Evolutionary conservation across 1,284 basidiomycete species (phyloP).

Genomic region (Tilletia caries): DNA sequence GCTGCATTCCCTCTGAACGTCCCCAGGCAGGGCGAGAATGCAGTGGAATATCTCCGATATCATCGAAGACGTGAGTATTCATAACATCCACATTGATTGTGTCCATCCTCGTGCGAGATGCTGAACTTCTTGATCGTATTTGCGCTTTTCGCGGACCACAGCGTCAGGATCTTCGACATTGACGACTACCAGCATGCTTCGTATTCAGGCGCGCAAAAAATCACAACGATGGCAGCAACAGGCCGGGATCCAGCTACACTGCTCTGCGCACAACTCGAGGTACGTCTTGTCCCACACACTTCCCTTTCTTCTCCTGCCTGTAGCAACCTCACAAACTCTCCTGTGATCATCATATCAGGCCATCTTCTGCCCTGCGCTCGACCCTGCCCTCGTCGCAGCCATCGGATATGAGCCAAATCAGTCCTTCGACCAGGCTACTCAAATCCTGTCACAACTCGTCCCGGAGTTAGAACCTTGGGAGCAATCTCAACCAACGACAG

Average conservation of each 20-base stretch:
- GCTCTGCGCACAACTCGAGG: constrained; percentile 1
- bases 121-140: background rate
- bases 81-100: background rate
- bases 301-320: no score
- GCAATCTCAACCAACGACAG: background rate
- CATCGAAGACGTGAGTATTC: constrained; percentile 4
- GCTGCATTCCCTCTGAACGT: background rate
- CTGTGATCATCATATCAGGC: no score
- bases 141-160: background rate
- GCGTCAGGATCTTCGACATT: no score
- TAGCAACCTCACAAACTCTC: no score
- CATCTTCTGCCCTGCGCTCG: constrained; percentile 35
- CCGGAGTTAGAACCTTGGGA: no score
- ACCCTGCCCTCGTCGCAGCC: constrained; percentile 37
- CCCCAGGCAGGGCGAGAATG: no score
- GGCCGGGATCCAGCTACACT: background rate
- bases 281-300: background rate
- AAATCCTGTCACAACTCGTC: background rate
- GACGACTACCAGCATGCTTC: no score
- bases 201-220: no score
- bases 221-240: background rate
- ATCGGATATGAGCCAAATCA: constrained; percentile 35
- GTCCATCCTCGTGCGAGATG: background rate
- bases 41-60: constrained; percentile 6
- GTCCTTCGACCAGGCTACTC: constrained; percentile 21